phyloP scores from a whole-genome alignment of 225 moss, liverwort and hornwort genomes.

The Anthoceros angustus region DNA sequence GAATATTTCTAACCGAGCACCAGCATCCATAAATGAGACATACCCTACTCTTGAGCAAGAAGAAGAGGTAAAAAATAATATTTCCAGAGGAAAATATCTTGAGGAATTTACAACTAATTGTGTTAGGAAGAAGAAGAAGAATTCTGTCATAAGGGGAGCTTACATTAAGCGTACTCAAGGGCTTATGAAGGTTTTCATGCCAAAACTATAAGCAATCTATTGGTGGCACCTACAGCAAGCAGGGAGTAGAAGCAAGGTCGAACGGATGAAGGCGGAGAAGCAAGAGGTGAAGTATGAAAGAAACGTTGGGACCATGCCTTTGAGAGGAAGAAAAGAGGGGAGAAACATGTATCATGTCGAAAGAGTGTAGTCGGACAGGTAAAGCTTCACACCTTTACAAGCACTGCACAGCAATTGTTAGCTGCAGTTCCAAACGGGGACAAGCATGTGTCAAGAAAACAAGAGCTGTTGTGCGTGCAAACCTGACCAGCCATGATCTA shows the following conservation, averaged over 20 bases:
- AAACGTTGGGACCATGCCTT: conserved; percentile 19
- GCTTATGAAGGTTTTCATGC: conserved; percentile 64
- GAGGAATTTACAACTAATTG: no score
- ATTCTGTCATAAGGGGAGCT: no score
- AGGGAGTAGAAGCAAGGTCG: background rate
- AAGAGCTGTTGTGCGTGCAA: conserved; percentile 6
- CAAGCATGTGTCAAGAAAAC: background rate
- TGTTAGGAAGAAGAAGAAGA: no score
- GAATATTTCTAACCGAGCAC: no score
- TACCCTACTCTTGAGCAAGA: no score
- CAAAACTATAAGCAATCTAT: conserved; percentile 37
- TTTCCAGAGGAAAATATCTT: no score
- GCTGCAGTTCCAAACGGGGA: background rate
- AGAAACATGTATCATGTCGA: conserved; percentile 69
- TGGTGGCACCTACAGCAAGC: conserved; percentile 39
- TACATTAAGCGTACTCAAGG: conserved; percentile 91
- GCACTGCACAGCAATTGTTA: background rate
- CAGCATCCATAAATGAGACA: no score
- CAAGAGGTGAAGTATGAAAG: background rate
- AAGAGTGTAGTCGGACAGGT: conserved; percentile 45
- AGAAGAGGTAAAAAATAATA: no score
- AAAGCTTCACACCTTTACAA: conserved; percentile 61
- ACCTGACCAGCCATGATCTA: conserved; percentile 67
- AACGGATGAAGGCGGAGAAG: background rate
- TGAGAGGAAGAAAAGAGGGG: conserved; percentile 30